Conservation (phyloP, 495 filamentous ascomycete species). For the Pyrenula massariospora region DNA sequence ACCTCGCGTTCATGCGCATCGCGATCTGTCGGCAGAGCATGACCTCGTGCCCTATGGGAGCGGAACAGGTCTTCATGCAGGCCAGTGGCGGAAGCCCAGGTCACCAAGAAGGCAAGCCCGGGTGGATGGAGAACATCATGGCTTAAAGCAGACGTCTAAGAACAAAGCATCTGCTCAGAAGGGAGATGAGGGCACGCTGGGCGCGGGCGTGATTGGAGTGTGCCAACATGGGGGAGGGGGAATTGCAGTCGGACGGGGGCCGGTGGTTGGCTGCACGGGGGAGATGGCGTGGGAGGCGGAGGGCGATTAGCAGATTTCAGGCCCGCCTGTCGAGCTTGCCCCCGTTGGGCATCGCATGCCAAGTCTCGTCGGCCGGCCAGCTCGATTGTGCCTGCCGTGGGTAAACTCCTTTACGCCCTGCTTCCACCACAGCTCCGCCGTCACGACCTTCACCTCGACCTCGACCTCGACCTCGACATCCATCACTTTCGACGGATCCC, state of each 20-base stretch:
- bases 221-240: background rate
- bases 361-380: background rate
- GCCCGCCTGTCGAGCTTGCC: background rate
- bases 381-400: background rate
- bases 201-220: background rate
- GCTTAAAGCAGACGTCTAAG: background rate
- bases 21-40: too few relatives aligned
- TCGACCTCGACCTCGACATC: too few relatives aligned
- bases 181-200: background rate
- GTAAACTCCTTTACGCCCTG: background rate
- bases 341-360: background rate
- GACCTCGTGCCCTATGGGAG: background rate
- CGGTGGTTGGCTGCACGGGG: background rate
- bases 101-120: background rate
- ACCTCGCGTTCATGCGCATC: background rate
- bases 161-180: background rate
- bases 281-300: background rate
- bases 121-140: background rate
- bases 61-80: background rate
- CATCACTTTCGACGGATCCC: too few relatives aligned
- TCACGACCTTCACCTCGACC: too few relatives aligned
- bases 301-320: background rate
- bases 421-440: background rate
- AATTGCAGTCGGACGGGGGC: background rate
- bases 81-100: background rate